Evolutionary conservation across 768 basidiomycete species (phyloP), one percentile per base, ranked within the genome.

Genomic region (Lactarius vividus): DNA sequence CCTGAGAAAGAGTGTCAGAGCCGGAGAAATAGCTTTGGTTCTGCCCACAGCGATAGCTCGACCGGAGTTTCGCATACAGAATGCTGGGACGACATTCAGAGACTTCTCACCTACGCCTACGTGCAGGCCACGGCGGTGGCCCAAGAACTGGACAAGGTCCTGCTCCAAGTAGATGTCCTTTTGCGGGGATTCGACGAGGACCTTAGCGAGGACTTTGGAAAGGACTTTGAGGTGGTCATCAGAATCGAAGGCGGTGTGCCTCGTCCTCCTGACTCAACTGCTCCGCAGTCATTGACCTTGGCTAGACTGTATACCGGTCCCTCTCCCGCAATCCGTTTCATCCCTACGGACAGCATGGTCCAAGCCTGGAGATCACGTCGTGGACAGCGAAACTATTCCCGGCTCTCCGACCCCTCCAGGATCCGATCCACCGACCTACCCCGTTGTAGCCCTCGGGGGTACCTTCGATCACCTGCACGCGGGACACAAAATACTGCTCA

Each of bases 391-490:
- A 61, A 37, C 42, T 0, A 20, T 46, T 23, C 57, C 67, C 1
- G 39, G 65, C 23, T 63, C 68, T 33, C 70, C 59, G 16, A 57
- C 53, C 28, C 29, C 46, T 9, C 62, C 59, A 5, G 64, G 71
- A 29, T 46, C 66, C 4, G 62, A 71, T 18, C 75, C 75, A 0
- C 68, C 78, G 6, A 58, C 69, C 15, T 83, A 78, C 73, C 89
- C 88, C 15, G 91, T 94, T 59, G 85, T 89, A n/a, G 90, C 87
- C 0, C 81, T 98, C 9, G 96, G 97, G 7, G 97, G 97, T 0
- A 98, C 97, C 0, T 98, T 98, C 76, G 97, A 99, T 77, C 97
- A 98, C 75, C 84, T 99, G 18, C 97, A 99, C 74, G 86, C 94
- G 4, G 97, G 96, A 0, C 97, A 99, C 79, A 97, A 97, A 77